These are phyloP conservation scores for Sphagnum fallax DNA, from an alignment of 228 moss, liverwort and hornwort species.

Conservation along the genomic window DNA sequence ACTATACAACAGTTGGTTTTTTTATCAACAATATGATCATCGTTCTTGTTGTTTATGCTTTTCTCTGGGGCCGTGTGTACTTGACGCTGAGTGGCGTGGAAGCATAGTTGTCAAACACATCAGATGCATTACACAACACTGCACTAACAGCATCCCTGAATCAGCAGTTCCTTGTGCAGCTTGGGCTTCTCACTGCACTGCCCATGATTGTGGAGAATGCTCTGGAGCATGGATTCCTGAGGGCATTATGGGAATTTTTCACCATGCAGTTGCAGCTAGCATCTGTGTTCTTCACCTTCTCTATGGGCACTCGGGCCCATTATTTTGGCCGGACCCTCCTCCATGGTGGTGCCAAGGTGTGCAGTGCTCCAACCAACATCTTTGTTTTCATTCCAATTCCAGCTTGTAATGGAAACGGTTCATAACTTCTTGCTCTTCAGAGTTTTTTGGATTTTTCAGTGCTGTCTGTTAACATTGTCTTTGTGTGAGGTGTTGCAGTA, in stretches of 20 bases:
- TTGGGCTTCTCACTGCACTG: constrained; percentile 84
- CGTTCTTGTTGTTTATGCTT: constrained; percentile 87
- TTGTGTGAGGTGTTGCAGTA: constrained; percentile 54
- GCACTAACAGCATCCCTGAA: constrained; percentile 84
- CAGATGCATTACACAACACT: constrained; percentile 42
- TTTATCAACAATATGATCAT: constrained; percentile 89
- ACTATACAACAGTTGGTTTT: constrained; percentile 93
- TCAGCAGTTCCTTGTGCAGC: constrained; percentile 96
- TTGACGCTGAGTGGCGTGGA: constrained; percentile 94
- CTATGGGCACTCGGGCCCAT: constrained; percentile 93
- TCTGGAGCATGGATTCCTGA: constrained; percentile 80
- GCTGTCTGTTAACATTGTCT: not conserved
- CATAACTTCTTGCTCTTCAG: not conserved
- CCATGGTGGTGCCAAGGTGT: constrained; percentile 92
- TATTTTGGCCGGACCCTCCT: constrained; percentile 92
- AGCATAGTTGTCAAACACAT: constrained; percentile 31
- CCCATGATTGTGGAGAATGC: constrained; percentile 99
- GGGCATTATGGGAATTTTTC: constrained; percentile 85
- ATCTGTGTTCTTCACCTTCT: constrained; percentile 97
- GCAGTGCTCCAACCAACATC: not conserved
- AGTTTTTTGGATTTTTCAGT: not conserved
- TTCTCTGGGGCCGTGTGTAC: constrained; percentile 94
- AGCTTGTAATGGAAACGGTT: not conserved
- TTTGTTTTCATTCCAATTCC: too few species aligned
- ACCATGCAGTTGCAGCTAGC: constrained; percentile 97